These are phyloP conservation scores for Claviceps spartinae DNA, from an alignment of 2,329 filamentous ascomycete genomes.

Conservation along the genomic window DNA sequence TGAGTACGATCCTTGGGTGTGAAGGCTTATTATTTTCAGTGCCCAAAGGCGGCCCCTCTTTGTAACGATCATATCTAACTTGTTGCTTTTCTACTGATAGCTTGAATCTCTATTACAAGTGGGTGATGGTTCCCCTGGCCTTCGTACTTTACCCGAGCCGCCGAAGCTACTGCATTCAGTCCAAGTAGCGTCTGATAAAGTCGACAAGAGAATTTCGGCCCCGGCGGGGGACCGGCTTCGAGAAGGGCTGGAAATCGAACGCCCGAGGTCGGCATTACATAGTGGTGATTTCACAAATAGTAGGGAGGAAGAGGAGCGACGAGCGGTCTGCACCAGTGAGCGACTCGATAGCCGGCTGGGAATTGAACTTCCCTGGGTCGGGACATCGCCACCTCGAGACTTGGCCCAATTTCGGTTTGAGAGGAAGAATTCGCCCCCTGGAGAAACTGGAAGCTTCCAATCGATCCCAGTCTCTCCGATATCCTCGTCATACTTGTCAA, in stretches of 20 bases:
- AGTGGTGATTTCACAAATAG: constrained; percentile 49
- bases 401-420: constrained; percentile 34
- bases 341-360: background rate
- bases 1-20: constrained; percentile 18
- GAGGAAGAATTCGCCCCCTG: constrained; percentile 16
- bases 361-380: constrained; percentile 28
- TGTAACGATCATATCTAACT: background rate
- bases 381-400: constrained; percentile 42
- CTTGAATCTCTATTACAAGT: constrained; percentile 24
- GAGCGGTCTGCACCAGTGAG: background rate
- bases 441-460: constrained; percentile 23
- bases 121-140: constrained; percentile 10
- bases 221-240: constrained; percentile 28
- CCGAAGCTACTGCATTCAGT: constrained; percentile 30
- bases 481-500: constrained; percentile 61
- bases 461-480: constrained; percentile 42
- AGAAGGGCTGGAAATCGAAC: constrained; percentile 55
- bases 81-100: constrained; percentile 11
- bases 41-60: background rate
- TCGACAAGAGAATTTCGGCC: constrained; percentile 11
- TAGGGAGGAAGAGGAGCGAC: constrained; percentile 10
- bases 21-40: background rate
- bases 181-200: constrained; percentile 34
- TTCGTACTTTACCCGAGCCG: constrained; percentile 23
- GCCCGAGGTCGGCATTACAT: constrained; percentile 65